Percentiles rank a stretch among this genome's conserved stretches.
These are phyloP conservation scores for Ceratopteris richardii DNA, from an alignment of 75 land plant genomes.

Conservation along the genomic window DNA sequence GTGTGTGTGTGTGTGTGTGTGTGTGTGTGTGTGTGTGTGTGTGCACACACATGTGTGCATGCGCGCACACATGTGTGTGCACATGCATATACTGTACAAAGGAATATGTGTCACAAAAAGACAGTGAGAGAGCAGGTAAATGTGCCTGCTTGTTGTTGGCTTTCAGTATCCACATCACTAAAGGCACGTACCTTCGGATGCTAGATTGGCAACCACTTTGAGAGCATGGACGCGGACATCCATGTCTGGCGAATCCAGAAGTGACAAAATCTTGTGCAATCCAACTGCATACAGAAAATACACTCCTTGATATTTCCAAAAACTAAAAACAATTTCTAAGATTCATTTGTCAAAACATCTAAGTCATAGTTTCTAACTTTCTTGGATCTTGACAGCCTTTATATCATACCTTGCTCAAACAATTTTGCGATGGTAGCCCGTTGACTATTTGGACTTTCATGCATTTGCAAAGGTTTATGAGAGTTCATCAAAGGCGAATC, in stretches of 20 bases:
- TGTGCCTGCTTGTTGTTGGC: too few relatives aligned
- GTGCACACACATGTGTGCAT: too few relatives aligned
- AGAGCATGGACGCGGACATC: slow-evolving; percentile 81
- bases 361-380: too few relatives aligned
- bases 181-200: too few relatives aligned
- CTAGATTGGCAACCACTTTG: slow-evolving; percentile 76
- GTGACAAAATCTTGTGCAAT: slow-evolving; percentile 48
- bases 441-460: slow-evolving; percentile 11
- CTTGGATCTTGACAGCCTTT: too few relatives aligned
- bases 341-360: background rate
- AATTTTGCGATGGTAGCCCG: slow-evolving; percentile 25
- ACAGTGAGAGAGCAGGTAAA: too few relatives aligned
- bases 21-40: too few relatives aligned
- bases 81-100: too few relatives aligned
- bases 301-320: background rate
- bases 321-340: background rate
- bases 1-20: too few relatives aligned
- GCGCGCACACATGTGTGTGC: too few relatives aligned
- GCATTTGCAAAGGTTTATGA: slow-evolving; percentile 35
- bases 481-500: slow-evolving; percentile 37
- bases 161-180: too few relatives aligned
- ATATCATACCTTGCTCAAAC: slow-evolving; percentile 70
- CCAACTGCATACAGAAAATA: slow-evolving; percentile 45
- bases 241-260: slow-evolving; percentile 49
- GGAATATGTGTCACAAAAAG: too few relatives aligned